Evolutionary conservation across 257 asterid species (phyloP).

Genomic region (Vinca minor): DNA sequence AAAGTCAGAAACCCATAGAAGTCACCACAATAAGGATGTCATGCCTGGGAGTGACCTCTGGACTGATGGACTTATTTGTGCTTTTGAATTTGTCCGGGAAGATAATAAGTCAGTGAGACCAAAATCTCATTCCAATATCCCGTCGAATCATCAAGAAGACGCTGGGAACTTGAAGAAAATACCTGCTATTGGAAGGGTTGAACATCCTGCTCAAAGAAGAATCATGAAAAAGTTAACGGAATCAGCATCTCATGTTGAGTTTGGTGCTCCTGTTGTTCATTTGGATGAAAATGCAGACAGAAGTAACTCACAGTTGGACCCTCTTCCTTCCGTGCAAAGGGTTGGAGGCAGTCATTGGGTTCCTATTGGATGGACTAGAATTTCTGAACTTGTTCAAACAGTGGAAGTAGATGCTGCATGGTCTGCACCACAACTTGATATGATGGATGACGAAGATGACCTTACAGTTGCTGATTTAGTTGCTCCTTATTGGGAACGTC

Average conservation of each 20-base stretch:
- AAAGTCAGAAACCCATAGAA: slow-evolving; percentile 47
- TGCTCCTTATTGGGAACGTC: slow-evolving; percentile 89
- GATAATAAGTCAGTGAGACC: slow-evolving; percentile 30
- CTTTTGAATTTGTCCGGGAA: slow-evolving; percentile 71
- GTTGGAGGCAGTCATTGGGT: slow-evolving; percentile 57
- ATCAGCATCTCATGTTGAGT: slow-evolving; percentile 33
- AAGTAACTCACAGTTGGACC: slow-evolving; percentile 24
- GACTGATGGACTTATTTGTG: slow-evolving; percentile 90
- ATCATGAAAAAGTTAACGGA: slow-evolving; percentile 23
- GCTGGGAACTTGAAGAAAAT: slow-evolving; percentile 21
- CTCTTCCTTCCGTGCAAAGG: slow-evolving; percentile 24
- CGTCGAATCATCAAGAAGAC: slow-evolving; percentile 23
- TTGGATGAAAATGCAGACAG: slow-evolving; percentile 23
- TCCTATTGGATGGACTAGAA: slow-evolving; percentile 89
- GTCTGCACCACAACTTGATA: slow-evolving; percentile 44
- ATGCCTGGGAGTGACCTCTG: slow-evolving; percentile 59
- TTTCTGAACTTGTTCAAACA: slow-evolving; percentile 56
- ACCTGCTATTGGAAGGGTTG: slow-evolving; percentile 24
- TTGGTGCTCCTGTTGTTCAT: slow-evolving; percentile 24
- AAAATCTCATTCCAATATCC: slow-evolving; percentile 31
- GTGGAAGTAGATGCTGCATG: slow-evolving; percentile 62
- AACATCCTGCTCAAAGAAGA: slow-evolving; percentile 19
- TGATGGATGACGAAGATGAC: slow-evolving; percentile 59
- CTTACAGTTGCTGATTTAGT: slow-evolving; percentile 85
- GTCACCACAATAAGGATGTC: slow-evolving; percentile 35